Conservation (phyloP, 176 grass and related monocot species). For the Oryza rufipogon region DNA sequence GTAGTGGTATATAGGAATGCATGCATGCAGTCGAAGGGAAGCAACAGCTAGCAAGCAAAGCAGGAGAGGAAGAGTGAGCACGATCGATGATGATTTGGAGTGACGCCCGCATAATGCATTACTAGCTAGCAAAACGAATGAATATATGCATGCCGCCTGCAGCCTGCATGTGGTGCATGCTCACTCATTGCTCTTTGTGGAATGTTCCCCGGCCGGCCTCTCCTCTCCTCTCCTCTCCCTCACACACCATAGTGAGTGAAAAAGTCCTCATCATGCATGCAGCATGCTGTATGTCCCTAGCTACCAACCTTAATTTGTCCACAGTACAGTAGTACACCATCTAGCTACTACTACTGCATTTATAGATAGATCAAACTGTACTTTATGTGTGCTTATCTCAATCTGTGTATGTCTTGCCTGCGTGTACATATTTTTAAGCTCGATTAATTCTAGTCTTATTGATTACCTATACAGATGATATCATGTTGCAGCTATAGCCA, state of each 20-base stretch:
- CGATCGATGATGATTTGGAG: slow-evolving; percentile 52
- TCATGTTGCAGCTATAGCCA: too few species aligned
- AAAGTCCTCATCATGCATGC: slow-evolving; percentile 43
- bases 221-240: background rate
- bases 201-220: slow-evolving; percentile 45
- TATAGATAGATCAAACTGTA: too few species aligned
- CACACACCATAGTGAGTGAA: background rate
- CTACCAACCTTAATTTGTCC: background rate
- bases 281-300: background rate
- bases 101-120: slow-evolving; percentile 50
- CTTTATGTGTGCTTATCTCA: background rate
- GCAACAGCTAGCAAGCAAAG: background rate
- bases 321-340: too few species aligned
- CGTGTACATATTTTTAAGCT: background rate
- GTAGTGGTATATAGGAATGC: background rate
- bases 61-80: background rate
- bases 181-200: slow-evolving; percentile 58
- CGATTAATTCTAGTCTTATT: background rate
- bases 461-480: background rate
- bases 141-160: background rate
- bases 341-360: background rate
- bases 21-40: background rate
- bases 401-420: background rate
- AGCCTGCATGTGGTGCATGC: slow-evolving; percentile 6
- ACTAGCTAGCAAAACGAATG: too few species aligned